These are phyloP conservation scores for Aspergillus homomorphus DNA, from an alignment of 495 filamentous ascomycete species.

Conservation along the genomic window DNA sequence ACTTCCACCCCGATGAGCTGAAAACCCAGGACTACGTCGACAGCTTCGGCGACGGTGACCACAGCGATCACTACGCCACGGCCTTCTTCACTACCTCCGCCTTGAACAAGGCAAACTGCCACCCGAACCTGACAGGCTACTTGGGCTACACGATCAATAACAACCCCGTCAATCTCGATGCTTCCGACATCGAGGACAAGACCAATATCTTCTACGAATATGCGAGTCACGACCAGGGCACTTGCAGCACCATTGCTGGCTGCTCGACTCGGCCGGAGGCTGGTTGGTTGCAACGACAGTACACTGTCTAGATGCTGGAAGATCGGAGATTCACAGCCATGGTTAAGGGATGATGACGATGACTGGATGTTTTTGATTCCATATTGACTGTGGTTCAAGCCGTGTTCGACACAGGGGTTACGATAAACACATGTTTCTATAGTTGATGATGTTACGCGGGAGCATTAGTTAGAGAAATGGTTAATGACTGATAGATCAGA, in stretches of 20 bases:
- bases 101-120: not conserved
- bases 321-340: no score
- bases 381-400: not conserved
- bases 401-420: not conserved
- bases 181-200: conserved; percentile 7
- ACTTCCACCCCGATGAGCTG: conserved; percentile 14
- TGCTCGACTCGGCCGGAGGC: conserved; percentile 4
- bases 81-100: conserved; percentile 12
- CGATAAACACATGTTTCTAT: not conserved
- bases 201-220: conserved; percentile 9
- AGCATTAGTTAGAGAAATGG: not conserved
- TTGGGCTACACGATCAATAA: conserved; percentile 15
- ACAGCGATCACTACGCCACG: conserved; percentile 19
- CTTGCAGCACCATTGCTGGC: not conserved
- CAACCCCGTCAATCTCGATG: conserved; percentile 3
- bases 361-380: not conserved
- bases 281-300: not conserved
- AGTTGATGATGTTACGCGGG: not conserved
- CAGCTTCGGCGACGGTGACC: conserved; percentile 15
- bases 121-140: conserved; percentile 13
- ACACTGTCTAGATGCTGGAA: not conserved
- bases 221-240: not conserved
- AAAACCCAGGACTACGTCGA: conserved; percentile 15
- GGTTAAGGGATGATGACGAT: no score
- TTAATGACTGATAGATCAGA: not conserved